Base-by-base conservation (phyloP, 768 basidiomycete genomes). In the Rickenella mellea region DNA sequence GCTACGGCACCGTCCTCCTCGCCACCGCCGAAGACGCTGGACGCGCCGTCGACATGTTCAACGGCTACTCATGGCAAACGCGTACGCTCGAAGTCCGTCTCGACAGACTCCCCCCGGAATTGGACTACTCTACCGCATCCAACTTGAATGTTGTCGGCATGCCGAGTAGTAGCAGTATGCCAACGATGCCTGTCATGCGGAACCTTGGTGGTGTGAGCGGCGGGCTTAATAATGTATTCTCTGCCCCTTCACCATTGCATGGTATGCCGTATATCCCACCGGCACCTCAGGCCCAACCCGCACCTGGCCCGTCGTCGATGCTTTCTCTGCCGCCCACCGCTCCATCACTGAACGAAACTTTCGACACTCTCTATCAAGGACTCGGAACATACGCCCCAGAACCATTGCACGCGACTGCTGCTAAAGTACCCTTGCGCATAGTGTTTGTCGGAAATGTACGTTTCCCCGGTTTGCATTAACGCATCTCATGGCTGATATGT, bases 21-120 rank as follows among this genome's bases (percentile, higher is more conserved):
- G 91, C 90, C 1, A 85, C 82, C n/a, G 82, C 88, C 30, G 91
- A 93, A 58, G 94, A 98, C 56, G 96, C 93, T 1, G 83, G 83
- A 3, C 74, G 90, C 30, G 96, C 96, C 1, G 87, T 99, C 29
- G 91, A 96, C 48, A 84, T 89, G 73, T 94, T 94, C 63, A 88
- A 97, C 55, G 94, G 93, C 12, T 96, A 87, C 60, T 81, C 80
- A n/a, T 98, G 93, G 92, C 93, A 96, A 64, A 89, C 88, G 6
- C 71, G 93, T 7, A 73, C 84, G 15, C 76, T 97, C 19, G 93
- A 97, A 62, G 93, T 97, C 20, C 74, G 93, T 19, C 84, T 83
- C 6, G 93, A 97, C 62, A 75, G 91, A 32, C 68, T 92, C 11
- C 75, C 78, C 21, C 73, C 74, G 17, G 78, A 83, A 47, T 71